Conservation (phyloP, 2,329 filamentous ascomycete species). For the Emergomyces africanus region DNA sequence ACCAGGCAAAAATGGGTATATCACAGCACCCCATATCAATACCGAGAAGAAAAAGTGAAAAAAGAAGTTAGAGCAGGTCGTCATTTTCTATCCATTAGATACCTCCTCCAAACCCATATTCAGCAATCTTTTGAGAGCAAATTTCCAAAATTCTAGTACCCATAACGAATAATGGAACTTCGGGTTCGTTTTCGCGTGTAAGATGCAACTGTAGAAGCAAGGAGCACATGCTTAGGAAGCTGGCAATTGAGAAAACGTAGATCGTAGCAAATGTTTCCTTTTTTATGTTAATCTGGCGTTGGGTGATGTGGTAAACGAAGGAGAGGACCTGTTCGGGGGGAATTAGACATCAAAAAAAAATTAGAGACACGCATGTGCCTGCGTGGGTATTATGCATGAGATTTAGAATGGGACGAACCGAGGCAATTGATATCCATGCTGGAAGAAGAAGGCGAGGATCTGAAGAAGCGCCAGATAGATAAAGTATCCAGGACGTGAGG, state of each 20-base stretch:
- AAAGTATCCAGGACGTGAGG: conserved; percentile 58
- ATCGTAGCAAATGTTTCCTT: conserved; percentile 69
- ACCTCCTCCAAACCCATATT: neutral
- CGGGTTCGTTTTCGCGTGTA: conserved; percentile 47
- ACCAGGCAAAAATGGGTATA: neutral
- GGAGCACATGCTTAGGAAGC: conserved; percentile 61
- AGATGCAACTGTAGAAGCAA: conserved; percentile 55
- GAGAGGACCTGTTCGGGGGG: conserved; percentile 47
- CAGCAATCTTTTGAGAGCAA: conserved; percentile 15
- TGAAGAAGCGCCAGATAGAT: conserved; percentile 55
- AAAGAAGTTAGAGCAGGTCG: neutral
- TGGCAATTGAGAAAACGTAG: conserved; percentile 62
- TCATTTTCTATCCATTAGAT: neutral
- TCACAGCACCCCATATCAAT: neutral
- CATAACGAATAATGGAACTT: conserved; percentile 44
- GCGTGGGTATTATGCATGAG: neutral
- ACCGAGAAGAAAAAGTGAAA: neutral
- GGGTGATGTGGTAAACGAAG: conserved; percentile 61
- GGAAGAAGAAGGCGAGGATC: conserved; percentile 60
- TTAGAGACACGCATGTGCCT: neutral
- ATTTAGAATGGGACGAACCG: conserved; percentile 35
- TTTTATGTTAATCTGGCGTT: conserved; percentile 66
- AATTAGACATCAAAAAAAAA: neutral
- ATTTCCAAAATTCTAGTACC: conserved; percentile 31
- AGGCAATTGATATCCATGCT: conserved; percentile 67